Base-by-base conservation (phyloP, 768 basidiomycete species). In the Boletus rubropictus region DNA sequence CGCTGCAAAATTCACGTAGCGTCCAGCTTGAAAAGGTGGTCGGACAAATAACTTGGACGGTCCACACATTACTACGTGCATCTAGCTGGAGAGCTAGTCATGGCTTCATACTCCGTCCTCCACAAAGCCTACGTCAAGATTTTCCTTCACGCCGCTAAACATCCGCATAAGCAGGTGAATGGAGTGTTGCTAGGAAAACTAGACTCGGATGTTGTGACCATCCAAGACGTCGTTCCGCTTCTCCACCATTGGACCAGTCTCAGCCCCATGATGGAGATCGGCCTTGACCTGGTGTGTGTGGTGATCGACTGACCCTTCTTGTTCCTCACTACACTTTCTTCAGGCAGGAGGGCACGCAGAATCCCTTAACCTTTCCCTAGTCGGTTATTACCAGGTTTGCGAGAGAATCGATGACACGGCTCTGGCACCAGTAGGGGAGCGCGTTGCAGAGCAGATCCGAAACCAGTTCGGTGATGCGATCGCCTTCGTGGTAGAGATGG, bases 251-350 rank as follows among this genome's bases (percentile, higher is more conserved):
- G 88, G 88, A 88, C 86, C 7, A 82, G 77, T 55, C 72, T 92
- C 44, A 85, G 82, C 51, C 85, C 86, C 4, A 86, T 86, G 82
- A 89, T 89, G 84, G 87, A 89, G 61, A 81, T 88, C 50, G 89
- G 86, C 21, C 74, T 89, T 34, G 85, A 87, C 56, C 68, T 88
- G 59, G 87, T 86, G 54, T 54, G 81, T 67, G 24, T 15, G 27
- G 32, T 41, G 14, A 33, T 42, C 7, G 14, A 28, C 42, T 38
- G 17, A 27, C 21, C 11, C n/a, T 15, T 39, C 42, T 39, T 17
- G n/a, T 35, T 35, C 31, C 29, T 48, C 7, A 20, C 25, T 49
- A 38, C 35, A 46, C 11, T 25, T 22, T 39, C 28, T 25, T 35
- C 61, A 88, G 86, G 83, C 80, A 32, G 69, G 62, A 38, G 73